Base-by-base conservation (phyloP, 441 rosid genomes). In the Gossypium schwendimanii region DNA sequence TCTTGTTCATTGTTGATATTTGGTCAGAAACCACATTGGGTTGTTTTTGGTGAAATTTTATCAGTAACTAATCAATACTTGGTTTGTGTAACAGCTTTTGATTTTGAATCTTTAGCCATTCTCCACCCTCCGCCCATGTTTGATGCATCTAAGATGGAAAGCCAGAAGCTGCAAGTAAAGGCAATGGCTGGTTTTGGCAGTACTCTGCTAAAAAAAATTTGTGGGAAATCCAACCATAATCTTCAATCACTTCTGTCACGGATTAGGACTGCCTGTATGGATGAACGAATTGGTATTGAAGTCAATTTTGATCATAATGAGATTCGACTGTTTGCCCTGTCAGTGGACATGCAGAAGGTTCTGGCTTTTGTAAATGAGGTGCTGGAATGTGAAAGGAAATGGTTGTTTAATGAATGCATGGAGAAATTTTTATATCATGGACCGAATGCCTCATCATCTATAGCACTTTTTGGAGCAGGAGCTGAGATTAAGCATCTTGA, bases 401-500 rank as follows among this genome's bases (percentile, higher is more conserved):
- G 81, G 88, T 77, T 95, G 73, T 76, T 65, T 62, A 84, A 86
- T 74, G 98, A 95, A 83, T 92, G 98, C 84, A 52, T 82, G 76
- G 98, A 87, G 84, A 89, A 87, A 77, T 72, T 72, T 61, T 65
- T 95, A 63, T 90, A 84, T 77, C 85, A 76, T 61, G 90, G 88
- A 55, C 83, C 84, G 23, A 86, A 88, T 68, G 77, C 71, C 47
- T 83, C 84, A 23, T 83, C 90, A 24, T 80, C 87, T 36, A 12
- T 87, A 49, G 98, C 96, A 36, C 85, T 95, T 77, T 82, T 95
- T 75, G 99, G 98, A 77, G 83, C 97, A 75, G 98, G 99, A 80
- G 98, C 96, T 59, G 90, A 85, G 83, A 90, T 95, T 70, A 89
- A 84, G 85, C 97, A 95, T 87, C 83, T 92, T 74, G 98, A 91